Base-by-base conservation (phyloP, 495 filamentous ascomycete genomes). In the Jackrogersella minutella region DNA sequence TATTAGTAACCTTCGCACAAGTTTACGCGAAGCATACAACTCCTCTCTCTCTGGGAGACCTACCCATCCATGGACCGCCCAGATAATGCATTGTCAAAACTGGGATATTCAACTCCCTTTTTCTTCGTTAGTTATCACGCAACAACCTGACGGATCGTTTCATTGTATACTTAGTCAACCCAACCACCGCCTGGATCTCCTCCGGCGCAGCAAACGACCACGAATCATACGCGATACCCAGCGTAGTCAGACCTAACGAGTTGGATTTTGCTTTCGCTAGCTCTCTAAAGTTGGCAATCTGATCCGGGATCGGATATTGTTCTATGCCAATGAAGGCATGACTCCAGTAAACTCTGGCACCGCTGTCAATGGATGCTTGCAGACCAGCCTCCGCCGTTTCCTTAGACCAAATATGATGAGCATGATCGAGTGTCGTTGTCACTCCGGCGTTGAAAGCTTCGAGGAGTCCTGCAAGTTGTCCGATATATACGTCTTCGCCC, bases 401-500 rank as follows among this genome's bases (percentile, higher is more conserved):
- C 2, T 75, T 71, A 0, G 81, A 77, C 50, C 75, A 76, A 46
- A 77, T 84, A 34, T 81, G 64, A 70, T 86, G 82, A 0, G 84
- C 81, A 63, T 86, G 84, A 62, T 88, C 86, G 1, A 87, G 77
- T 0, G 86, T 76, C 0, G 84, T 86, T 3, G 87, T 89, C 3
- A 82, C 84, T 11, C 87, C 86, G 4, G 78, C 79, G 62, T 86
- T 77, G 13, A 89, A 37, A 11, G 77, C 76, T 57, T 88, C 84
- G 7, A 84, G 76, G 33, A 76, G 74, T 1, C 84, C 86, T 2
- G 76, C 78, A 0, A 88, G 75, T 66, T 87, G 76, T 21, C 84
- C 81, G 71, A 78, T 84, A 74, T 81, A 88, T 5, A 83, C 70
- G 51, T 85, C 84, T 5, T 84, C 80, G 0, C 81, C 64, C 7